Percentiles rank a stretch among this genome's conserved stretches.
Conservation (phyloP, 2,329 filamentous ascomycete genomes). For the Calonectria crousiana region DNA sequence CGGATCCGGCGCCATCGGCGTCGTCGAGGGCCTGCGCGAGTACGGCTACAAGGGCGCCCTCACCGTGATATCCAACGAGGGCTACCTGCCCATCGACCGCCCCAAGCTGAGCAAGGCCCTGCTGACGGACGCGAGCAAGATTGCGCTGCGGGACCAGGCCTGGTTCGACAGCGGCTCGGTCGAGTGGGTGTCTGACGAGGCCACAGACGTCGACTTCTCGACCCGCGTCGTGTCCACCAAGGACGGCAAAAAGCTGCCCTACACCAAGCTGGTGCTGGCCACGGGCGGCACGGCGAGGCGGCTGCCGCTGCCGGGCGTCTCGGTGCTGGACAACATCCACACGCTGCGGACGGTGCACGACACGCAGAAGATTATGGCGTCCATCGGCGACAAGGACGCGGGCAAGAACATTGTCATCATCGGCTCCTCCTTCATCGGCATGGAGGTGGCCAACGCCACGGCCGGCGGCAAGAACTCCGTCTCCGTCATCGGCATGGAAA, state of each 20-base stretch:
- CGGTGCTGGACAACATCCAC: conserved; percentile 89
- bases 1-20: conserved; percentile 85
- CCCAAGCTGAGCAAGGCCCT: conserved; percentile 97
- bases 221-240: conserved; percentile 81
- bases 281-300: conserved; percentile 84
- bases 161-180: conserved; percentile 78
- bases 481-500: conserved; percentile 89
- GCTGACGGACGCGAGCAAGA: conserved; percentile 82
- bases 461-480: conserved; percentile 81
- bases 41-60: conserved; percentile 84
- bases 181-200: conserved; percentile 72
- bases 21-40: conserved; percentile 84
- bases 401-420: conserved; percentile 94
- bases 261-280: conserved; percentile 90
- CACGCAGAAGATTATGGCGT: conserved; percentile 79
- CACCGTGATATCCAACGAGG: conserved; percentile 86
- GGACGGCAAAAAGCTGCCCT: conserved; percentile 76
- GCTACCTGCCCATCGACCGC: conserved; percentile 89
- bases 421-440: conserved; percentile 96
- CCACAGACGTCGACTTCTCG: conserved; percentile 81
- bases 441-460: conserved; percentile 93
- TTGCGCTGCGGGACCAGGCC: conserved; percentile 80
- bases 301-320: conserved; percentile 87
- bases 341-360: conserved; percentile 83
- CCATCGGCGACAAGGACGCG: conserved; percentile 77